A percentile compares a stretch with the other conserved stretches of the same genome.
These are phyloP conservation scores for Kwoniella europaea DNA, from an alignment of 768 basidiomycete genomes.

Conservation along the genomic window DNA sequence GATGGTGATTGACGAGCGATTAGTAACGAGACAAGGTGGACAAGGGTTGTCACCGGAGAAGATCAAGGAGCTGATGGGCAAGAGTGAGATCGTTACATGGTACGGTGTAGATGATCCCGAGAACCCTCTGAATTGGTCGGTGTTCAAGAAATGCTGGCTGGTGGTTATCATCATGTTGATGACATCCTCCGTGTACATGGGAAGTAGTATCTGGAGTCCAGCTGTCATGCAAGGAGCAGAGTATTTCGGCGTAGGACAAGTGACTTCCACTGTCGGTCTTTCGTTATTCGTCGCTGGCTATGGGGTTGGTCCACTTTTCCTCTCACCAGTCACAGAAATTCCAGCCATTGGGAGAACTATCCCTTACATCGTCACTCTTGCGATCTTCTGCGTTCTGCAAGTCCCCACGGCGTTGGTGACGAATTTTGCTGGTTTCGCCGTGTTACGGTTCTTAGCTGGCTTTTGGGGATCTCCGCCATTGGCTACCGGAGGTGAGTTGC, in stretches of 20 bases:
- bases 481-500: conserved; percentile 55
- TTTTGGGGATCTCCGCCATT: conserved; percentile 58
- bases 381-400: conserved; percentile 57
- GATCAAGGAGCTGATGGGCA: conserved; percentile 28
- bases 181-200: conserved; percentile 50
- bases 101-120: conserved; percentile 49
- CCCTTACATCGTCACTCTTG: conserved; percentile 57
- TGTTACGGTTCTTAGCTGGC: conserved; percentile 57
- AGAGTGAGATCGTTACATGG: conserved; percentile 44
- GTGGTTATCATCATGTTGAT: conserved; percentile 44
- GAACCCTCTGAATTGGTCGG: conserved; percentile 51
- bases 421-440: conserved; percentile 55
- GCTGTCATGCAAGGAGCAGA: conserved; percentile 31
- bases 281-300: conserved; percentile 59
- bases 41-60: conserved; percentile 16
- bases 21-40: conserved; percentile 18
- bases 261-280: conserved; percentile 52
- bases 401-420: conserved; percentile 52
- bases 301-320: conserved; percentile 54
- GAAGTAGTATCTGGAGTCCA: conserved; percentile 45
- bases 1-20: conserved; percentile 15
- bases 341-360: conserved; percentile 57
- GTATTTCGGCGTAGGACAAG: conserved; percentile 42
- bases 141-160: conserved; percentile 42
- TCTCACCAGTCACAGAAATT: conserved; percentile 54